Evolutionary conservation across 192 early-diverging fungal genomes (phyloP).

Genomic region (Umbelopsis isabellina): DNA sequence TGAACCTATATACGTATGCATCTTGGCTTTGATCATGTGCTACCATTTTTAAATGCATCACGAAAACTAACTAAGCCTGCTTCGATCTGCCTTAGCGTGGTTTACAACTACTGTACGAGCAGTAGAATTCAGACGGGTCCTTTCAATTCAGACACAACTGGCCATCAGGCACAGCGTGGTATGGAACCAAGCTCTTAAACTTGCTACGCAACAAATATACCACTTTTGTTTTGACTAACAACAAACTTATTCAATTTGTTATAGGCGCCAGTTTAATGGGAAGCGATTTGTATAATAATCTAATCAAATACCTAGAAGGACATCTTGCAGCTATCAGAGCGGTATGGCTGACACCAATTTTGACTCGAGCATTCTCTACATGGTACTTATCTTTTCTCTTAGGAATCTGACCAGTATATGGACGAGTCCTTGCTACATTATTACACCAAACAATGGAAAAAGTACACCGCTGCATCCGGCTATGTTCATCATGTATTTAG

Average conservation of each 20-base stretch:
- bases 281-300: slow-evolving; percentile 54
- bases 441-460: slow-evolving; percentile 89
- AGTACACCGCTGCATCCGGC: slow-evolving; percentile 84
- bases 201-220: slow-evolving; percentile 2
- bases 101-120: slow-evolving; percentile 81
- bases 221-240: neutral
- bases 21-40: neutral
- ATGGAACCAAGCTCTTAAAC: slow-evolving; percentile 13
- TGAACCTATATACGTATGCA: slow-evolving; percentile 87
- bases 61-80: neutral
- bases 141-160: slow-evolving; percentile 30
- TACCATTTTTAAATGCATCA: neutral
- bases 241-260: neutral
- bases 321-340: slow-evolving; percentile 55
- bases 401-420: slow-evolving; percentile 62
- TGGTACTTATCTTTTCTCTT: slow-evolving; percentile 24
- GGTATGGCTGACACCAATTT: slow-evolving; percentile 19
- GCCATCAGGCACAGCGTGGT: slow-evolving; percentile 31
- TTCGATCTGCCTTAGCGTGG: slow-evolving; percentile 47
- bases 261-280: slow-evolving; percentile 58
- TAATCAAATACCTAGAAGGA: slow-evolving; percentile 57
- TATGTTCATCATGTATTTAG: slow-evolving; percentile 90
- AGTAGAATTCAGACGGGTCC: slow-evolving; percentile 37
- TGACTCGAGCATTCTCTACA: slow-evolving; percentile 40
- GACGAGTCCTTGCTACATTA: slow-evolving; percentile 86